These are phyloP conservation scores for Dovyalis caffra DNA, from an alignment of 345 rosid species.

Conservation along the genomic window DNA sequence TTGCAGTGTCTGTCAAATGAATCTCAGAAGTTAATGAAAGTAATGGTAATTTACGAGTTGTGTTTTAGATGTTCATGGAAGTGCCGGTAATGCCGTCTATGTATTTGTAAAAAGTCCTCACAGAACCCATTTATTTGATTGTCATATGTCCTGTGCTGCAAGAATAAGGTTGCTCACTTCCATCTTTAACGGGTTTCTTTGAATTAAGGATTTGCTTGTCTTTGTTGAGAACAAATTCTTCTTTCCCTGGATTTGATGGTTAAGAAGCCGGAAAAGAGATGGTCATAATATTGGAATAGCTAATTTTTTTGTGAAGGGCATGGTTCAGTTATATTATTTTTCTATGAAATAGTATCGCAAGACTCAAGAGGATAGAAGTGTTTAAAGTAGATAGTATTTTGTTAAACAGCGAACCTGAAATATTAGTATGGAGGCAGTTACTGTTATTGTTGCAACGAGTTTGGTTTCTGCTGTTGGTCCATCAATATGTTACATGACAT, in stretches of 20 bases:
- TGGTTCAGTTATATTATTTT: neutral
- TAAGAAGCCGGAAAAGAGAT: too few species aligned
- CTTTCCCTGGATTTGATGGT: neutral
- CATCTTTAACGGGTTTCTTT: neutral
- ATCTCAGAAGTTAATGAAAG: neutral
- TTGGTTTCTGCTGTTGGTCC: neutral
- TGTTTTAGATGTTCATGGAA: neutral
- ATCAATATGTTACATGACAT: neutral
- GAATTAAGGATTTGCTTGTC: neutral
- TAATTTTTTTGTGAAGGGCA: neutral
- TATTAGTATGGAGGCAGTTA: too few species aligned
- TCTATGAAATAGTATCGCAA: neutral
- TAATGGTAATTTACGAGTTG: neutral
- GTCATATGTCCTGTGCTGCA: neutral
- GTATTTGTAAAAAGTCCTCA: conserved; percentile 23
- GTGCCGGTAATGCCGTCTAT: neutral
- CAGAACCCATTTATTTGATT: neutral
- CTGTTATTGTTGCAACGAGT: neutral
- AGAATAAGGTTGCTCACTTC: neutral
- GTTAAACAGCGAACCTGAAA: too few species aligned
- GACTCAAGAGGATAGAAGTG: too few species aligned
- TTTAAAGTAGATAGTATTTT: too few species aligned
- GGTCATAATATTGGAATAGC: neutral
- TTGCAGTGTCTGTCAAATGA: neutral
- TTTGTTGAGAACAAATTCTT: neutral